Evolutionary conservation across 768 basidiomycete genomes (phyloP), one percentile per base, ranked within the genome.

Genomic region (Hericium coralloides): DNA sequence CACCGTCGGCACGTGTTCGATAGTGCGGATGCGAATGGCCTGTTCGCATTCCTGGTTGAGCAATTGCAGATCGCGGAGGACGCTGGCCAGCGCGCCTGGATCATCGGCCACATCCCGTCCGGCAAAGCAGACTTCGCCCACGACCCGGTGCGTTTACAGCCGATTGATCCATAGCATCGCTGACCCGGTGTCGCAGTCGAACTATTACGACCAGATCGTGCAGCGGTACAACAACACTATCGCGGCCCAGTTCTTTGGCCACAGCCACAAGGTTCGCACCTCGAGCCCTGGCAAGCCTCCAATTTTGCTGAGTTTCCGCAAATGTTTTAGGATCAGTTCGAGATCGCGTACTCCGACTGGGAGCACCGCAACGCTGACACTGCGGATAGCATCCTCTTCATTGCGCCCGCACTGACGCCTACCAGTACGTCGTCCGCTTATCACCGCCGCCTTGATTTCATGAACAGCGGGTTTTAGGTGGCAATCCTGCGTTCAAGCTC

Each of bases 191-290:
- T 45, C 38, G 31, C 60, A 83, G 79, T 83, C 82, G 1, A 81
- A 83, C 59, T 83, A 83, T 64, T 84, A 80, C 52, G 73, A 83
- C 63, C 83, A 86, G 66, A 73, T 84, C 55, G 69, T 85, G 36
- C 79, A 81, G 58, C 73, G 83, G 7, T 86, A 83, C 65, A 74
- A 74, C 57, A 72, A 77, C 56, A 81, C 79, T 4, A 81, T 85
- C 54, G 79, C 81, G 5, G 81, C 70, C 2, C 79, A 81, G 57
- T 83, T 85, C 65, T 85, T 79, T 61, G 84, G 84, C 3, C 83
- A 85, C 59, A 81, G 73, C 14, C 82, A 82, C 60, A 63, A 72
- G 55, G 76, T 76, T 53, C 55, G 69, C 58, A 45, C 5, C 31
- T 7, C 31, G 10, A 31, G n/a, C n/a, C n/a, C n/a, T n/a, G n/a